Evolutionary conservation across 352 stramenopile species (phyloP).

Genomic region (Phytophthora nicotianae): DNA sequence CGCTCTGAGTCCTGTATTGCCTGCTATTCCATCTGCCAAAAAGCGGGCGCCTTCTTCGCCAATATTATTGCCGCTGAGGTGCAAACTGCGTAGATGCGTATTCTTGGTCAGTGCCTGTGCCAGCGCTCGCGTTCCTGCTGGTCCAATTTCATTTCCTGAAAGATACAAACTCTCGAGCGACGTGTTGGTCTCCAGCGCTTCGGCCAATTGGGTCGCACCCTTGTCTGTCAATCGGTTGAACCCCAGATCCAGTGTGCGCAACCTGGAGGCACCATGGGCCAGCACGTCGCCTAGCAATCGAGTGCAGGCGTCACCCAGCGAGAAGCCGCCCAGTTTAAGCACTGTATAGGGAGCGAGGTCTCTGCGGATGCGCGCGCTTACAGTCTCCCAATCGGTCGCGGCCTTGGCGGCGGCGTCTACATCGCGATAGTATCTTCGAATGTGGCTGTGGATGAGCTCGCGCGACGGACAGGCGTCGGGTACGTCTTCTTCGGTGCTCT

Average conservation of each 20-base stretch:
- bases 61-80: constrained; percentile 87
- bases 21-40: constrained; percentile 57
- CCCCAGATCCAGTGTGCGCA: constrained; percentile 74
- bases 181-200: constrained; percentile 61
- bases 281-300: constrained; percentile 67
- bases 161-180: constrained; percentile 79
- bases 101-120: constrained; percentile 61
- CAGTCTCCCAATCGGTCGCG: constrained; percentile 36
- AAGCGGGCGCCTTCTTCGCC: constrained; percentile 66
- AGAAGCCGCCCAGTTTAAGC: constrained; percentile 83
- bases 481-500: constrained; percentile 8
- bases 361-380: constrained; percentile 54
- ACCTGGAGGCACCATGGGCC: constrained; percentile 33
- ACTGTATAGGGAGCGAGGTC: constrained; percentile 66
- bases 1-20: constrained; percentile 55
- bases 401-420: constrained; percentile 32
- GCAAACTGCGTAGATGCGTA: constrained; percentile 61
- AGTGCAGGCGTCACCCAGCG: constrained; percentile 67
- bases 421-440: constrained; percentile 60
- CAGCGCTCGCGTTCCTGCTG: constrained; percentile 49
- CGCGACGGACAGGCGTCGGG: constrained; percentile 49
- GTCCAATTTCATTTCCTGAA: constrained; percentile 84
- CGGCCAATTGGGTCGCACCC: constrained; percentile 58
- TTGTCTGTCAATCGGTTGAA: constrained; percentile 85
- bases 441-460: constrained; percentile 67